These are phyloP conservation scores for Cubamyces lactineus DNA, from an alignment of 768 basidiomycete species.

Conservation along the genomic window DNA sequence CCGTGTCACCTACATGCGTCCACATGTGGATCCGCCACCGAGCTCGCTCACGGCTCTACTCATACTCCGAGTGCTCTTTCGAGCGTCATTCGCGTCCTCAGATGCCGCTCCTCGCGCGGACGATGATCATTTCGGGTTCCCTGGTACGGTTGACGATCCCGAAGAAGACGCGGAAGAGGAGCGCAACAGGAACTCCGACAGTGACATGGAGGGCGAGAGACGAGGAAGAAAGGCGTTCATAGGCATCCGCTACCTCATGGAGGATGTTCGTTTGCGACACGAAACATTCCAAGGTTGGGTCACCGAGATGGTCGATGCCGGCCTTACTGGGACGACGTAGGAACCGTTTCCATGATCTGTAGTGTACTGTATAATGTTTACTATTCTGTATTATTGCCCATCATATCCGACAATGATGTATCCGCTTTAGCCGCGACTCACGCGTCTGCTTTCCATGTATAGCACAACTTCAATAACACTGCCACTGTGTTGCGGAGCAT, in stretches of 20 bases:
- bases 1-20: constrained; percentile 59
- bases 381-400: background rate
- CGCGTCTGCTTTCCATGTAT: background rate
- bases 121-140: constrained; percentile 90
- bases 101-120: constrained; percentile 72
- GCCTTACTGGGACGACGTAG: constrained; percentile 36
- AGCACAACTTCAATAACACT: background rate
- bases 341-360: background rate
- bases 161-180: constrained; percentile 71
- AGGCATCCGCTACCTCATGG: constrained; percentile 59
- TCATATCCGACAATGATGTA: no score
- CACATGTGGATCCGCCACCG: constrained; percentile 66
- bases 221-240: constrained; percentile 75
- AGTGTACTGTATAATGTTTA: background rate
- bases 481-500: background rate
- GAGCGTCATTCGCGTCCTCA: constrained; percentile 72
- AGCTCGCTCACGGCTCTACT: constrained; percentile 80
- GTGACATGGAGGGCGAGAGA: constrained; percentile 69
- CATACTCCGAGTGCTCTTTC: constrained; percentile 81
- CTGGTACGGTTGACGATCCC: constrained; percentile 64
- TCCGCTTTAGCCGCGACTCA: no score
- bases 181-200: constrained; percentile 31
- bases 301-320: constrained; percentile 59
- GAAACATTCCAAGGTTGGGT: constrained; percentile 63
- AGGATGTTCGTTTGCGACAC: constrained; percentile 67